Base-by-base conservation (phyloP, 768 basidiomycete genomes). In the Serendipita sp. region DNA sequence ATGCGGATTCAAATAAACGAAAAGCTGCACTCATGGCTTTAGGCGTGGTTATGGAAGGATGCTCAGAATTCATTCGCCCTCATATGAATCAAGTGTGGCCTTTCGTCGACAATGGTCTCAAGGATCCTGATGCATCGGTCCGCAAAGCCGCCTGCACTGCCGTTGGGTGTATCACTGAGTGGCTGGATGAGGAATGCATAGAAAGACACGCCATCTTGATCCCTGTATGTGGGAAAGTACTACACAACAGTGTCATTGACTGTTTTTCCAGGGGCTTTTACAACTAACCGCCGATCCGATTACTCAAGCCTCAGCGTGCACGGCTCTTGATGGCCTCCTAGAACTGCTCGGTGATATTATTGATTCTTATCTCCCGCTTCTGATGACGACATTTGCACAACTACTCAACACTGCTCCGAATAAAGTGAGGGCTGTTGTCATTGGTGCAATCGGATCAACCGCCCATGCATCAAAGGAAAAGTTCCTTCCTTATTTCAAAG, bases 31-130 rank as follows among this genome's bases (percentile, higher is more conserved):
- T 98, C 77, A 90, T 95, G 70, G 89, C 94, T 1, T 84, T 99
- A 60, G 96, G 96, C 68, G 91, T 98, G 60, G 84, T 86, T 51
- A 92, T 98, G 65, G 96, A 99, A 74, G 96, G 96, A 16, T 97
- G 95, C 78, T 91, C 88, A 76, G 94, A 98, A 78, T 98, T 78
- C 76, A 97, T 99, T 84, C 91, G 92, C 38, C 92, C 94, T 7
- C 81, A 92, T 69, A 92, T 99, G 81, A 75, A 73, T 66, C 81
- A 90, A 70, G 86, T 99, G 34, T 99, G 96, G 96, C 93, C 94
- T 1, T 79, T 95, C 65, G 85, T 99, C 69, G 89, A 96, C 72
- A 79, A 83, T 58, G 94, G 94, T 68, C 83, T 99, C 37, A 81
- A 80, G 66, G 96, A 99, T 72, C 73, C 76, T 45, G 92, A 97